Evolutionary conservation across 768 basidiomycete genomes (phyloP).

Genomic region (Lentinula raphanica): DNA sequence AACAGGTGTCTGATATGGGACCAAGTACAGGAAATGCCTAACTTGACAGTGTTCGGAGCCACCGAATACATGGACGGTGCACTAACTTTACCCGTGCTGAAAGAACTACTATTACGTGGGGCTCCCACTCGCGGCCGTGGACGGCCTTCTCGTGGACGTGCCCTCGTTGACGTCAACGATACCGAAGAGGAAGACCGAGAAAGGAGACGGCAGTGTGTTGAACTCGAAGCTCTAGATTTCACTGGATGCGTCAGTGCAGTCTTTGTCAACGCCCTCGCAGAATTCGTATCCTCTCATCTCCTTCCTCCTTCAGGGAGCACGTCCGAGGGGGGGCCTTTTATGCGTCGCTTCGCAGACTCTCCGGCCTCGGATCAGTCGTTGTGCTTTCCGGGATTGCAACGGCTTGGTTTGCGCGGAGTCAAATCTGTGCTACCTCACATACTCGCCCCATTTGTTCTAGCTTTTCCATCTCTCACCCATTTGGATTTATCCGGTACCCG

Average conservation of each 20-base stretch:
- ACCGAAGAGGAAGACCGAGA: conserved; percentile 75
- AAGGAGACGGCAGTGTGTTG: conserved; percentile 64
- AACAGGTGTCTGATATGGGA: conserved; percentile 11
- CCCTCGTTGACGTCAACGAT: conserved; percentile 46
- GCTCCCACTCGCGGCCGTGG: conserved; percentile 63
- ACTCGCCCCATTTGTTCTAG: conserved; percentile 67
- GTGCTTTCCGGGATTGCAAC: conserved; percentile 63
- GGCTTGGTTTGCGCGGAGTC: conserved; percentile 78
- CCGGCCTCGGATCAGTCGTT: conserved; percentile 46
- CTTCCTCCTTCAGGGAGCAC: conserved; percentile 29
- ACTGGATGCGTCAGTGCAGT: conserved; percentile 93
- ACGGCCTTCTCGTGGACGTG: conserved; percentile 62
- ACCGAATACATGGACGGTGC: conserved; percentile 99
- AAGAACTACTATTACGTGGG: conserved; percentile 88
- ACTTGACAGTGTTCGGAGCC: conserved; percentile 83
- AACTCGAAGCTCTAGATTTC: conserved; percentile 85
- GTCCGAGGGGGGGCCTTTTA: not conserved
- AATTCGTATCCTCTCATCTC: conserved; percentile 72
- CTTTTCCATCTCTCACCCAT: conserved; percentile 83
- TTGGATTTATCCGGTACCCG: conserved; percentile 92
- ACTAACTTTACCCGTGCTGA: conserved; percentile 76
- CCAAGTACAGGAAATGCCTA: conserved; percentile 72
- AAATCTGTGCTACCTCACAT: conserved; percentile 69
- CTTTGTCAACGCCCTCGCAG: conserved; percentile 80
- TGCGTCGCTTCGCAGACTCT: not conserved